A percentile compares a stretch with the other conserved stretches of the same genome.
Conservation (phyloP, 768 basidiomycete genomes). For the Pleurotus citrinopileatus region DNA sequence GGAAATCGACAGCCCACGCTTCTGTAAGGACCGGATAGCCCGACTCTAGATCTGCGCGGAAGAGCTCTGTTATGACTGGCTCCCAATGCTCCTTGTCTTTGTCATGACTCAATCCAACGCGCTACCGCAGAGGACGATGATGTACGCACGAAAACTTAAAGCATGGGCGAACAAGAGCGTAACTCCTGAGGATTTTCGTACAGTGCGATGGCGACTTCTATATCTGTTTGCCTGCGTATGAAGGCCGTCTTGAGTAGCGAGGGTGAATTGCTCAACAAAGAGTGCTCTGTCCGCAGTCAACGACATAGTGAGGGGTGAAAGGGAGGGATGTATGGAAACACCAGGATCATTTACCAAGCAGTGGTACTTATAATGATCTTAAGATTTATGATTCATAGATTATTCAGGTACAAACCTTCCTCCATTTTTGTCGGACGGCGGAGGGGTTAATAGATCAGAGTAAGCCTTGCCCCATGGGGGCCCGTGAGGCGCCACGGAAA, state of each 20-base stretch:
- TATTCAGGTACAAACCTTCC: background rate
- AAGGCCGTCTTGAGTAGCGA: background rate
- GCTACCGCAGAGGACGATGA: background rate
- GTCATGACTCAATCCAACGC: background rate
- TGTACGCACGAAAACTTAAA: constrained; percentile 27
- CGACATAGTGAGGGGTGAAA: background rate
- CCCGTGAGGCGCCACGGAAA: background rate
- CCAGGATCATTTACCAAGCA: background rate
- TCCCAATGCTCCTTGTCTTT: constrained; percentile 61
- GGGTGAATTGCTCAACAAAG: background rate
- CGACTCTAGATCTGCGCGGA: constrained; percentile 20
- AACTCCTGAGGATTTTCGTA: constrained; percentile 20
- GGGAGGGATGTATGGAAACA: background rate
- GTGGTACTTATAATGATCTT: background rate
- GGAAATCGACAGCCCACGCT: constrained; percentile 48
- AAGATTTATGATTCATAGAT: background rate
- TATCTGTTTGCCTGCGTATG: background rate
- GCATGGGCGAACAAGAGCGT: constrained; percentile 54
- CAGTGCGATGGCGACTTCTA: background rate
- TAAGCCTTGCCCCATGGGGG: background rate
- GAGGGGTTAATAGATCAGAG: background rate
- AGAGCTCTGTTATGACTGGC: constrained; percentile 47
- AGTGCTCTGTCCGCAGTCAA: background rate
- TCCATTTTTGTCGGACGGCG: background rate
- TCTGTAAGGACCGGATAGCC: constrained; percentile 37